These are phyloP conservation scores for Blepharisma stoltei DNA, from an alignment of 73 alveolate genomes.

Conservation along the genomic window DNA sequence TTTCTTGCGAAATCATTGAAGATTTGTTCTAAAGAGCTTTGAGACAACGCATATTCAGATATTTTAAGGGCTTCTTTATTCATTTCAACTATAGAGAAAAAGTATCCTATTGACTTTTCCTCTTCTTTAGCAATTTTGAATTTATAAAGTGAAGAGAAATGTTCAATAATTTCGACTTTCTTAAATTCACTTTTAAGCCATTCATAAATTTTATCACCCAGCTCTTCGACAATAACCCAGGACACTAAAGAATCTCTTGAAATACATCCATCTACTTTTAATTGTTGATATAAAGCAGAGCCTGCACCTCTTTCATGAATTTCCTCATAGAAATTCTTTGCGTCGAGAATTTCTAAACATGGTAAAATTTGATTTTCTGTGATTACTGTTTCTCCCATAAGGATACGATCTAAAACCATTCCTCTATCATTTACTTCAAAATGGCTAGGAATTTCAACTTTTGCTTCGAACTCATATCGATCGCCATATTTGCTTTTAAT, in stretches of 20 bases:
- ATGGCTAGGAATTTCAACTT: constrained; percentile 48
- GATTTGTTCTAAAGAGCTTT: constrained; percentile 77
- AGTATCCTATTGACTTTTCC: constrained; percentile 75
- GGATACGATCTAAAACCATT: constrained; percentile 70
- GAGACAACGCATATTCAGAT: constrained; percentile 59
- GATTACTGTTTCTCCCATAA: constrained; percentile 95
- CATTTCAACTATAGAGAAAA: constrained; percentile 79
- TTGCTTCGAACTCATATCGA: constrained; percentile 80
- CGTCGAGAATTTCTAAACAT: constrained; percentile 84
- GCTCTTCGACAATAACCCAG: not conserved
- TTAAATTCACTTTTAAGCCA: constrained; percentile 34
- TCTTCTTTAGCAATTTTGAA: constrained; percentile 49
- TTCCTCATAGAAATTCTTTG: constrained; percentile 83
- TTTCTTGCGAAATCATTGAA: constrained; percentile 76
- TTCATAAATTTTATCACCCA: not conserved
- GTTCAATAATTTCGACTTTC: constrained; percentile 49
- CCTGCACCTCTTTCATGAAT: constrained; percentile 95
- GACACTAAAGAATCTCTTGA: not conserved
- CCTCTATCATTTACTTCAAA: constrained; percentile 28
- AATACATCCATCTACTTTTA: constrained; percentile 45
- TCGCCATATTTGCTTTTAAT: constrained; percentile 80
- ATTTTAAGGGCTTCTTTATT: constrained; percentile 52
- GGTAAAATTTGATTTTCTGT: constrained; percentile 92
- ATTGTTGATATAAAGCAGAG: constrained; percentile 91
- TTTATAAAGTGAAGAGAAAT: constrained; percentile 46